Base-by-base conservation (phyloP, 2,329 filamentous ascomycete genomes). In the Arthrobotrys entomopaga region DNA sequence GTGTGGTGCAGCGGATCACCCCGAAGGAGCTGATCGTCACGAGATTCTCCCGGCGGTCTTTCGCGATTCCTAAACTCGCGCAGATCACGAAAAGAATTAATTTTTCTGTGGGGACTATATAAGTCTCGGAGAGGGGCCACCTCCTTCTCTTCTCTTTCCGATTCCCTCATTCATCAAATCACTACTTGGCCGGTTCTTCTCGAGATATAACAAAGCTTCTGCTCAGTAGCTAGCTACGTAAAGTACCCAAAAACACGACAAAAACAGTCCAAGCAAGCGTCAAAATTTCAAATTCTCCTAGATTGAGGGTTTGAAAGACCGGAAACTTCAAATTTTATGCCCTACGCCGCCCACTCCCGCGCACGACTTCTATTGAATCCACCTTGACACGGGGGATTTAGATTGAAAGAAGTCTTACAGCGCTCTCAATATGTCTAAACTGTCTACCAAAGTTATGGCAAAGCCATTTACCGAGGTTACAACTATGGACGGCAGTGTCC, bases 291-390 rank as follows among this genome's bases (percentile, higher is more conserved):
- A 46, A 46, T 49, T 60, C 24, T 49, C 56, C 54, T 57, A 43
- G 54, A 16, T 24, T 11, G 22, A 56, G 50, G 16, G 24, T 50
- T 50, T 49, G 42, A 49, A 13, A 3, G 2, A 20, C n/a, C 22
- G 15, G 13, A 16, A 29, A n/a, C 48, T 15, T 49, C 34, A 34
- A n/a, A 2, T 42, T 48, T 57, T 52, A 66, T 53, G 64, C 46
- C 52, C 54, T 16, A 66, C 48, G 29, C 46, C 19, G 49, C 50
- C n/a, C 53, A 53, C 29, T 34, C 34, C 6, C 20, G 29, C 22
- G 34, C 54, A n/a, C 56, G 50, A 48, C 43, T 53, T 59, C 54
- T 15, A 20, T 29, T 15, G 8, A 52, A 66, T 46, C 64, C 64
- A 34, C 46, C 64, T 40, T 66, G 64, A 66, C 3, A 59, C 29